A percentile compares a stretch with the other conserved stretches of the same genome.
Evolutionary conservation across 2,329 filamentous ascomycete genomes (phyloP).

Genomic region (Cercospora beticola): DNA sequence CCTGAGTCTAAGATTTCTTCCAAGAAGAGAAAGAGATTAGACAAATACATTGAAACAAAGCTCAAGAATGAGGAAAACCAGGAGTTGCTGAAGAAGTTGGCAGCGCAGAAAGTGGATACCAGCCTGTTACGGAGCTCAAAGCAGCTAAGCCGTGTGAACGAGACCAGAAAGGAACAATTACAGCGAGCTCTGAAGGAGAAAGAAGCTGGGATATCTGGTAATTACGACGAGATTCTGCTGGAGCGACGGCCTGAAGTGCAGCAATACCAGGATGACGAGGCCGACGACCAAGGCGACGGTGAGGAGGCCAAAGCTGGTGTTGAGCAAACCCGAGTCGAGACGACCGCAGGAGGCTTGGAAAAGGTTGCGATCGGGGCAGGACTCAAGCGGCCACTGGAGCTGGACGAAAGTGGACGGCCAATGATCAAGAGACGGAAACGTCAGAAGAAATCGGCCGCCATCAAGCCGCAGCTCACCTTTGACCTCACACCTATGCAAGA

Average conservation of each 20-base stretch:
- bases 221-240: conserved; percentile 56
- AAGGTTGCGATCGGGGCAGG: conserved; percentile 63
- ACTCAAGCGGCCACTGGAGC: conserved; percentile 79
- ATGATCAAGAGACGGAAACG: conserved; percentile 75
- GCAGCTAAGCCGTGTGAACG: conserved; percentile 68
- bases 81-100: conserved; percentile 78
- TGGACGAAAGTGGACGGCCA: conserved; percentile 76
- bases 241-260: conserved; percentile 36
- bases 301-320: background rate
- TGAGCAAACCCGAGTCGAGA: background rate
- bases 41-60: conserved; percentile 82
- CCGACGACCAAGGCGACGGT: conserved; percentile 18
- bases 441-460: conserved; percentile 45
- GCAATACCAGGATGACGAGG: conserved; percentile 18
- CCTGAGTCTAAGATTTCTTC: conserved; percentile 57
- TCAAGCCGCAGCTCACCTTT: conserved; percentile 28
- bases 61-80: conserved; percentile 90
- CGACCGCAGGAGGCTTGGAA: background rate
- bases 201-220: conserved; percentile 58
- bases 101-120: conserved; percentile 76
- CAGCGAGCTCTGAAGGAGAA: conserved; percentile 63
- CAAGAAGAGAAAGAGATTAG: conserved; percentile 67
- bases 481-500: background rate
- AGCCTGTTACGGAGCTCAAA: conserved; percentile 75
- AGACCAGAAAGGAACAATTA: conserved; percentile 69